A percentile compares a stretch with the other conserved stretches of the same genome.
These are phyloP conservation scores for Madurella fahalii DNA, from an alignment of 2,329 filamentous ascomycete genomes.

Conservation along the genomic window DNA sequence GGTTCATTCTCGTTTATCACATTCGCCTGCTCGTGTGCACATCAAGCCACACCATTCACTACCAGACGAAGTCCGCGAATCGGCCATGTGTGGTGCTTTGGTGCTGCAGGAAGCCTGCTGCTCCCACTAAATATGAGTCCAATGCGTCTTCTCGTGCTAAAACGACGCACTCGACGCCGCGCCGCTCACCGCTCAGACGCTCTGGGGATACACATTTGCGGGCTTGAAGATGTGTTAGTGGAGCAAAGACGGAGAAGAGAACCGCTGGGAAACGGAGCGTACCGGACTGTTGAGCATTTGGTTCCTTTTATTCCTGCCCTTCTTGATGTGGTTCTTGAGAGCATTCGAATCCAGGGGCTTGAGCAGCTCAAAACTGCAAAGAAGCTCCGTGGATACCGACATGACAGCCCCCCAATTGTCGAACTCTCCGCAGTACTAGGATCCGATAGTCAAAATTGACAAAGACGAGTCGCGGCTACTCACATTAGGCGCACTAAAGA, in stretches of 20 bases:
- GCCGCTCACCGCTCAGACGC: slow-evolving; percentile 37
- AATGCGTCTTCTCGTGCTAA: not conserved
- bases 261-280: slow-evolving; percentile 42
- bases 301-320: slow-evolving; percentile 89
- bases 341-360: slow-evolving; percentile 95
- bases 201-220: slow-evolving; percentile 53
- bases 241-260: not conserved
- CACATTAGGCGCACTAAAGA: slow-evolving; percentile 96
- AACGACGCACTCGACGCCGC: not conserved
- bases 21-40: not conserved
- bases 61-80: not conserved
- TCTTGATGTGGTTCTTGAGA: slow-evolving; percentile 98
- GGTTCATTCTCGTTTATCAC: not conserved
- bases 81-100: not conserved
- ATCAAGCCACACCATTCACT: not conserved
- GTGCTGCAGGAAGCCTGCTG: not conserved
- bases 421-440: slow-evolving; percentile 93
- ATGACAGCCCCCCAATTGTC: slow-evolving; percentile 99
- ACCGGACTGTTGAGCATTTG: slow-evolving; percentile 95
- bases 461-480: slow-evolving; percentile 37
- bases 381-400: slow-evolving; percentile 88
- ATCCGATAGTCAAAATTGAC: slow-evolving; percentile 26
- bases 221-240: slow-evolving; percentile 37
- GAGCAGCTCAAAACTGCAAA: slow-evolving; percentile 95
- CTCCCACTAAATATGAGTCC: not conserved